A percentile compares a stretch with the other conserved stretches of the same genome.
These are phyloP conservation scores for Stachybotrys echinatus DNA, from an alignment of 2,329 filamentous ascomycete species.

Conservation along the genomic window DNA sequence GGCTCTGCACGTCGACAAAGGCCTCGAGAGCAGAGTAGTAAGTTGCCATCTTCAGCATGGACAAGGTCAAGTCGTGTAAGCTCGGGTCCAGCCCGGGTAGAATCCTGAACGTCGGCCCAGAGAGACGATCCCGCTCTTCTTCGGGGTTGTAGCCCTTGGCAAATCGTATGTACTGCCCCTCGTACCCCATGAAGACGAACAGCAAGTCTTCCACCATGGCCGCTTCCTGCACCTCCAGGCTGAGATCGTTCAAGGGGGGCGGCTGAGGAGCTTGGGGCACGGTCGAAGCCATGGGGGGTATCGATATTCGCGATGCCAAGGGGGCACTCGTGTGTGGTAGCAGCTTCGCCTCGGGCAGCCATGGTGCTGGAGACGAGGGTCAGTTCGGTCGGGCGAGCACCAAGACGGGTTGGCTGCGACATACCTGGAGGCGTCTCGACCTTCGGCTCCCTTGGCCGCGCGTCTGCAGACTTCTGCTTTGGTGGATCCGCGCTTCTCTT, in stretches of 20 bases:
- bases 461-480: conserved; percentile 38
- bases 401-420: conserved; percentile 6
- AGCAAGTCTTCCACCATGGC: conserved; percentile 85
- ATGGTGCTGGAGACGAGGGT: conserved; percentile 47
- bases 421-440: conserved; percentile 46
- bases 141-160: conserved; percentile 74
- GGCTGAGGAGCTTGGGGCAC: conserved; percentile 67
- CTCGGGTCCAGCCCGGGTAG: conserved; percentile 84
- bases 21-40: conserved; percentile 88
- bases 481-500: conserved; percentile 30
- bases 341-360: conserved; percentile 77
- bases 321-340: conserved; percentile 65
- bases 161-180: conserved; percentile 95
- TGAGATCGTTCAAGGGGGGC: conserved; percentile 66
- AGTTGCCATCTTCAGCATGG: conserved; percentile 90
- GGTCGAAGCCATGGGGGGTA: conserved; percentile 69
- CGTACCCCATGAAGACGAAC: conserved; percentile 96
- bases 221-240: conserved; percentile 77
- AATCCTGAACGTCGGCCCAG: conserved; percentile 76
- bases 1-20: conserved; percentile 90
- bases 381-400: conserved; percentile 12
- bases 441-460: conserved; percentile 37
- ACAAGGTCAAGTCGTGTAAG: conserved; percentile 76
- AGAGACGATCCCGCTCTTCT: conserved; percentile 80
- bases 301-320: conserved; percentile 58